These are phyloP conservation scores for Schwanniomyces occidentalis DNA, from an alignment of 805 yeast genomes.

Conservation along the genomic window DNA sequence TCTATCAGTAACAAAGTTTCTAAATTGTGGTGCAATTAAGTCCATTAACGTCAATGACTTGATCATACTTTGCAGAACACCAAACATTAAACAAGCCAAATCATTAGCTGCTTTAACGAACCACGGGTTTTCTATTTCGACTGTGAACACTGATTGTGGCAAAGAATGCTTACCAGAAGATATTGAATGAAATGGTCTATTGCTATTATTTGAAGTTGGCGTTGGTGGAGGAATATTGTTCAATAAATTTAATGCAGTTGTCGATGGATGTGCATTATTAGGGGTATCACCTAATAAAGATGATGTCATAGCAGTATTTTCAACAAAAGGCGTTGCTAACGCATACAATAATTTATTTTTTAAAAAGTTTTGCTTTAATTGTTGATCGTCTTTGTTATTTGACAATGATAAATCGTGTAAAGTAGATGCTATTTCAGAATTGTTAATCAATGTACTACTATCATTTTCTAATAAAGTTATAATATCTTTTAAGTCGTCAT, in stretches of 20 bases:
- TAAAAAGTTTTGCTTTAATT: constrained; percentile 40
- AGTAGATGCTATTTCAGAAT: constrained; percentile 49
- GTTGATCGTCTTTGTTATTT: constrained; percentile 26
- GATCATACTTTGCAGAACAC: constrained; percentile 66
- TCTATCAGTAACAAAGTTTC: constrained; percentile 65
- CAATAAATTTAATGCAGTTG: constrained; percentile 32
- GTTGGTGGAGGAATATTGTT: constrained; percentile 10
- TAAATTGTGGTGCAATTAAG: constrained; percentile 73
- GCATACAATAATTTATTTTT: constrained; percentile 56
- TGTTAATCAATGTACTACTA: constrained; percentile 25
- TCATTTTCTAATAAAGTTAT: constrained; percentile 47
- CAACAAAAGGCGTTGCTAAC: constrained; percentile 65
- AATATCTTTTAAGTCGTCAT: constrained; percentile 49
- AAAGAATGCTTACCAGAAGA: constrained; percentile 68
- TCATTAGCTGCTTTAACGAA: constrained; percentile 82
- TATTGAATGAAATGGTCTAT: constrained; percentile 59
- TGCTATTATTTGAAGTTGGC: constrained; percentile 15
- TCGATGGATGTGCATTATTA: constrained; percentile 27
- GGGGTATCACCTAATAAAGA: constrained; percentile 13
- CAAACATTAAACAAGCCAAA: constrained; percentile 83
- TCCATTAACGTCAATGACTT: constrained; percentile 68
- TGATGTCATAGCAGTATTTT: constrained; percentile 34
- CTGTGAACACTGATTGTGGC: constrained; percentile 86
- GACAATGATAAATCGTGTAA: constrained; percentile 58
- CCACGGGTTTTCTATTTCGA: constrained; percentile 76